Evolutionary conservation across 805 yeast species (phyloP).

Genomic region (Ogataea allantospora): DNA sequence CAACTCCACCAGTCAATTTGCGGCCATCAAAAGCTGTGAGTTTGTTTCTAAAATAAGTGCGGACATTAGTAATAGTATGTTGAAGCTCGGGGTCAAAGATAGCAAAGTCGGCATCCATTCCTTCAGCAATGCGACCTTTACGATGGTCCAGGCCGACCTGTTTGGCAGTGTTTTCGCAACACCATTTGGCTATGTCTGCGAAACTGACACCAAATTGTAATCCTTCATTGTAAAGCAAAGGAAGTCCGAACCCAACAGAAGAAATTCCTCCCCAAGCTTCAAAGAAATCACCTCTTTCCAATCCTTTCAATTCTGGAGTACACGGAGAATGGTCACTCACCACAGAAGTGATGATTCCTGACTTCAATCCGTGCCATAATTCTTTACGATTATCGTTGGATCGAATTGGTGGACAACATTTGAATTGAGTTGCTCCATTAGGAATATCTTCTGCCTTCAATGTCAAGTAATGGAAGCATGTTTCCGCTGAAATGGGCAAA

Average conservation of each 20-base stretch:
- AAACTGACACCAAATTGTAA: constrained; percentile 36
- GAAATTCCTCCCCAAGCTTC: constrained; percentile 97
- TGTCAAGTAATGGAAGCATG: constrained; percentile 89
- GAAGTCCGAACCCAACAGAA: constrained; percentile 87
- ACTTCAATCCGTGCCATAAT: constrained; percentile 75
- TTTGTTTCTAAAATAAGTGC: constrained; percentile 77
- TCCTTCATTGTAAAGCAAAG: constrained; percentile 77
- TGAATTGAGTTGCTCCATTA: constrained; percentile 75
- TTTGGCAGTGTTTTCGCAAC: constrained; percentile 75
- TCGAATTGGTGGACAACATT: constrained; percentile 95
- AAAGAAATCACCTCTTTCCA: constrained; percentile 81
- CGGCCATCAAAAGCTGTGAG: constrained; percentile 82
- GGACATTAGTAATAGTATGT: constrained; percentile 51
- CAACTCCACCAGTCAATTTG: constrained; percentile 66
- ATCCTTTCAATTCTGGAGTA: constrained; percentile 83
- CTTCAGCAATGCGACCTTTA: constrained; percentile 72
- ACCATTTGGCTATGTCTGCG: constrained; percentile 73
- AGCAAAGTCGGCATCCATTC: constrained; percentile 86
- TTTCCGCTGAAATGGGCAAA: constrained; percentile 78
- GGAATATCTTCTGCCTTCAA: constrained; percentile 76
- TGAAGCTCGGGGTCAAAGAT: constrained; percentile 66
- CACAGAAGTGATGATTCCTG: constrained; percentile 70
- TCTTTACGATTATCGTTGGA: constrained; percentile 64
- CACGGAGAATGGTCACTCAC: constrained; percentile 97
- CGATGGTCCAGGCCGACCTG: constrained; percentile 74